A percentile compares a stretch with the other conserved stretches of the same genome.
Evolutionary conservation across 2,329 filamentous ascomycete species (phyloP).

Genomic region (Pseudogymnoascus sp.): DNA sequence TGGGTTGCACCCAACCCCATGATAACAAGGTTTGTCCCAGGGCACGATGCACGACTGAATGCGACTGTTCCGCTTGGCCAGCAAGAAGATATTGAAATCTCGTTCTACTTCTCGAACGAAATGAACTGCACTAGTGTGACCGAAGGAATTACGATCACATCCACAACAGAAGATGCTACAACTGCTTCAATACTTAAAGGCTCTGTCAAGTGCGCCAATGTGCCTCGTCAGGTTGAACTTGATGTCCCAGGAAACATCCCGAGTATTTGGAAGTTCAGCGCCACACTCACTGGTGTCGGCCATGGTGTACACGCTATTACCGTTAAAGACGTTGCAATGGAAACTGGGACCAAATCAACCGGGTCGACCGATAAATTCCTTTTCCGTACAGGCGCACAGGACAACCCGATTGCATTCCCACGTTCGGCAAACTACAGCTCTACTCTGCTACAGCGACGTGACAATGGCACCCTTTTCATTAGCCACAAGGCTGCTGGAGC

Average conservation of each 20-base stretch:
- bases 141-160: constrained; percentile 40
- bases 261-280: constrained; percentile 43
- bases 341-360: constrained; percentile 30
- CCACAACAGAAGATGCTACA: constrained; percentile 39
- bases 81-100: constrained; percentile 30
- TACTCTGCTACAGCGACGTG: constrained; percentile 37
- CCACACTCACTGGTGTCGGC: constrained; percentile 44
- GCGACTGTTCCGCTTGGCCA: constrained; percentile 30
- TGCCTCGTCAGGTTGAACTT: constrained; percentile 27
- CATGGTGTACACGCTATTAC: constrained; percentile 52
- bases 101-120: constrained; percentile 47
- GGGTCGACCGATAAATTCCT: constrained; percentile 47
- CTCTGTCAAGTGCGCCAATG: constrained; percentile 33
- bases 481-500: constrained; percentile 51
- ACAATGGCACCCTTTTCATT: constrained; percentile 33
- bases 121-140: constrained; percentile 51
- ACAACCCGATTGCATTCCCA: constrained; percentile 53
- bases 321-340: constrained; percentile 41
- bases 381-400: constrained; percentile 46
- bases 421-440: constrained; percentile 47
- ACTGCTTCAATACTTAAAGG: constrained; percentile 33
- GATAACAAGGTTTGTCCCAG: constrained; percentile 47
- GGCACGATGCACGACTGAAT: constrained; percentile 44
- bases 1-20: constrained; percentile 45
- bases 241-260: constrained; percentile 43